Evolutionary conservation across 495 filamentous ascomycete genomes (phyloP).

Genomic region (Penicillium coffeae): DNA sequence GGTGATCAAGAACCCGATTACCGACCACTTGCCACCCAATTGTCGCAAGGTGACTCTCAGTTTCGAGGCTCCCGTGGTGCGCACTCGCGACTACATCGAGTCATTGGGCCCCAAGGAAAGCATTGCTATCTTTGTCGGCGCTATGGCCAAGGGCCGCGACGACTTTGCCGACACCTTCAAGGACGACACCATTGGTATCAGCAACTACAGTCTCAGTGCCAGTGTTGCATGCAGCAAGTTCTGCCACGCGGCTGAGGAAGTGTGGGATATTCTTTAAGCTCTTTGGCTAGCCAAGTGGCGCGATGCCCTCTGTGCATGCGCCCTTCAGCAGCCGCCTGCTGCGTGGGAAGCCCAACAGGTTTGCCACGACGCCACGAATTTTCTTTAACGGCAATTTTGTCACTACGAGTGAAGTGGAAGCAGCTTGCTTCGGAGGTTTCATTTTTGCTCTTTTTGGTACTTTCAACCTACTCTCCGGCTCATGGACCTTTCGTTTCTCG

Average conservation of each 20-base stretch:
- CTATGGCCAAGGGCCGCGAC: conserved; percentile 95
- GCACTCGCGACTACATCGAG: conserved; percentile 83
- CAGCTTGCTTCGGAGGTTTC: neutral
- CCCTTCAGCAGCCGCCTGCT: conserved; percentile 3
- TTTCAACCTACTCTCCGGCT: neutral
- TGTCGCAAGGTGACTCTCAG: conserved; percentile 96
- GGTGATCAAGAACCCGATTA: conserved; percentile 96
- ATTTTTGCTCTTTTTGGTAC: neutral
- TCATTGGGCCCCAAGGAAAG: conserved; percentile 77
- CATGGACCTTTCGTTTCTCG: neutral
- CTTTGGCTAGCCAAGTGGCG: conserved; percentile 8
- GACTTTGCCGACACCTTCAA: conserved; percentile 93
- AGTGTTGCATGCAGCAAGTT: conserved; percentile 99
- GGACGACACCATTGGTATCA: conserved; percentile 96
- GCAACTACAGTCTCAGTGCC: conserved; percentile 93
- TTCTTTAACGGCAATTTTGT: conserved; percentile 10
- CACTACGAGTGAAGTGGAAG: neutral
- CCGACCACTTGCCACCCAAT: conserved; percentile 91
- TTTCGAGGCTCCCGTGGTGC: conserved; percentile 83
- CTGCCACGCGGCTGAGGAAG: conserved; percentile 96
- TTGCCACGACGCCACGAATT: conserved; percentile 36
- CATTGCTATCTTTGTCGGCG: conserved; percentile 94
- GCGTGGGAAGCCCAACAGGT: conserved; percentile 7
- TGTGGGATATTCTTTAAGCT: conserved; percentile 81
- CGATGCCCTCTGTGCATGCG: neutral